Percentiles rank a stretch among this genome's conserved stretches.
These are phyloP conservation scores for Eucalyptus polybractea DNA, from an alignment of 345 rosid genomes.

Conservation along the genomic window DNA sequence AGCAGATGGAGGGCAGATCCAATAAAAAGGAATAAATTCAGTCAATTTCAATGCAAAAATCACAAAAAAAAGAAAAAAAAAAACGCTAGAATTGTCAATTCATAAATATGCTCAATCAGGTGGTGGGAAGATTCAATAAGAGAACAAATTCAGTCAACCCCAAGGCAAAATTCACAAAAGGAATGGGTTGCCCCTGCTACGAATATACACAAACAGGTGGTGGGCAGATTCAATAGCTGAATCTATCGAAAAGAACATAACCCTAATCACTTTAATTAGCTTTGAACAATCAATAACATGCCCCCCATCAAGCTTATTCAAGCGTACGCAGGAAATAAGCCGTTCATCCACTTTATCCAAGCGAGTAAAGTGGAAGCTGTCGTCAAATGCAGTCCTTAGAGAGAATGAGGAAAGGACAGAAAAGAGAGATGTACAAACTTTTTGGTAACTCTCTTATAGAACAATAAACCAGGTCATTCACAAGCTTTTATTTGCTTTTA, in stretches of 20 bases:
- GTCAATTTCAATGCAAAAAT: background rate
- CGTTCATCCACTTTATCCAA: background rate
- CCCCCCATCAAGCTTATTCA: background rate
- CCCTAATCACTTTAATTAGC: background rate
- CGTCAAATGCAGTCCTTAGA: background rate
- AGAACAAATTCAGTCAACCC: background rate
- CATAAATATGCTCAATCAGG: background rate
- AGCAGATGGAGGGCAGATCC: background rate
- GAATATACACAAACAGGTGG: background rate
- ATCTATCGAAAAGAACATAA: background rate
- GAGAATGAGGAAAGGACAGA: background rate
- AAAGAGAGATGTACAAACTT: background rate
- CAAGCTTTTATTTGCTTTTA: background rate
- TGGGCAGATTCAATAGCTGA: background rate
- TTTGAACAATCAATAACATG: background rate
- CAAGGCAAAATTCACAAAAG: background rate
- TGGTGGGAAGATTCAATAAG: background rate
- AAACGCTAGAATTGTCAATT: background rate
- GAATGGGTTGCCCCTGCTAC: background rate
- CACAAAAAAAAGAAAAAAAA: background rate
- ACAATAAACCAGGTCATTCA: background rate
- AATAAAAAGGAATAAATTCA: background rate
- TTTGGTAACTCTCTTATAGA: background rate
- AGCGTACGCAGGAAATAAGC: background rate
- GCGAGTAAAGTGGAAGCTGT: background rate